Evolutionary conservation across 257 asterid species (phyloP).

Genomic region (Penstemon davidsonii): DNA sequence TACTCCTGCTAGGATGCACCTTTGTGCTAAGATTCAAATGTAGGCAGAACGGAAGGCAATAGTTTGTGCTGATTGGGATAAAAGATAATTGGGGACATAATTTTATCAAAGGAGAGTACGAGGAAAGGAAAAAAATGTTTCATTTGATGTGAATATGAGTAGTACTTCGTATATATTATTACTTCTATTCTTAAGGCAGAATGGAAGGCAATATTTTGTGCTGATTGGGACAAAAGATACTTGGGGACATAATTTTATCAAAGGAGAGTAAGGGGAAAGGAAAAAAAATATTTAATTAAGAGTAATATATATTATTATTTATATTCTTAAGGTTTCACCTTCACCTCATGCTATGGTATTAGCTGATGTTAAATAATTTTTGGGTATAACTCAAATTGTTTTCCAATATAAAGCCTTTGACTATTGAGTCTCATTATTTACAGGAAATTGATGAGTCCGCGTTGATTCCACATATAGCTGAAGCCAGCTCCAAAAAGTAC

Average conservation of each 20-base stretch:
- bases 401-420: constrained; percentile 7
- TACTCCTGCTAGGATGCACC: neutral
- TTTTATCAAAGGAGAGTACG: constrained; percentile 9
- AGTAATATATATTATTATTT: no score
- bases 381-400: neutral
- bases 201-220: no score
- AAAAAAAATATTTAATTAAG: no score
- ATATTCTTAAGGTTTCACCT: neutral
- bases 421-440: constrained; percentile 21
- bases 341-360: constrained; percentile 3
- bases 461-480: constrained; percentile 97
- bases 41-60: constrained; percentile 8
- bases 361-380: constrained; percentile 14
- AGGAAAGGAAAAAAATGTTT: constrained; percentile 13
- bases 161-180: neutral
- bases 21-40: constrained; percentile 13
- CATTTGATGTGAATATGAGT: neutral
- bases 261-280: no score
- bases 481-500: constrained; percentile 92
- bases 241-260: no score
- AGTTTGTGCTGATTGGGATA: constrained; percentile 10
- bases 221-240: no score
- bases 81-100: constrained; percentile 11
- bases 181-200: no score
- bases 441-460: constrained; percentile 99